These are phyloP conservation scores for Epichloe sylvatica DNA, from an alignment of 2,329 filamentous ascomycete species.

Conservation along the genomic window DNA sequence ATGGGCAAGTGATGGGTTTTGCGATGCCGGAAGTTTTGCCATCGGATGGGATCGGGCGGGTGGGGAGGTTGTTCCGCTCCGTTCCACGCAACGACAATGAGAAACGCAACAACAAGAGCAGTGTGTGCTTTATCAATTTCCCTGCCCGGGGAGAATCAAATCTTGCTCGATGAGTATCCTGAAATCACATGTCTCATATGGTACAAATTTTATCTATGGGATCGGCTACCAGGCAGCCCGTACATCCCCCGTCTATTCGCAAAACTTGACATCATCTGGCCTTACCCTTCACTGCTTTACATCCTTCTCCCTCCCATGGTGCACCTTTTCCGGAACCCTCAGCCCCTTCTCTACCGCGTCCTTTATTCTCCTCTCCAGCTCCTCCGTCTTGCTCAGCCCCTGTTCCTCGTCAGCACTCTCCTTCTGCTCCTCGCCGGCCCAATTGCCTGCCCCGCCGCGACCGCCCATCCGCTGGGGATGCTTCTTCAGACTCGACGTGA, in stretches of 20 bases:
- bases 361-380: conserved; percentile 28
- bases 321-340: conserved; percentile 31
- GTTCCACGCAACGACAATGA: neutral
- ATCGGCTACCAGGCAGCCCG: too few relatives aligned
- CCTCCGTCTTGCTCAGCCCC: conserved; percentile 19
- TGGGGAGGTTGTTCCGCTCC: conserved; percentile 12
- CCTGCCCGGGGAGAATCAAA: too few relatives aligned
- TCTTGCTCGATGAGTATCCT: too few relatives aligned
- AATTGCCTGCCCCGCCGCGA: conserved; percentile 47
- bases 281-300: neutral
- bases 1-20: neutral
- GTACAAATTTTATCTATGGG: too few relatives aligned
- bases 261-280: neutral
- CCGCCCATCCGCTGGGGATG: conserved; percentile 21
- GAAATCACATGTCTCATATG: too few relatives aligned
- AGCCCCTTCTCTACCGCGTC: conserved; percentile 35
- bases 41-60: conserved; percentile 10
- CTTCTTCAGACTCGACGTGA: conserved; percentile 18
- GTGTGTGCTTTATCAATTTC: too few relatives aligned
- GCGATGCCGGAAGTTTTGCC: conserved; percentile 13
- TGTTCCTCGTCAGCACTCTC: conserved; percentile 10
- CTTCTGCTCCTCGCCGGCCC: conserved; percentile 19
- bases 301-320: conserved; percentile 16
- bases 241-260: too few relatives aligned
- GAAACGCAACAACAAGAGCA: neutral